phyloP scores from a whole-genome alignment of 2,329 filamentous ascomycete species.

The Chaetothyriales sp. region DNA sequence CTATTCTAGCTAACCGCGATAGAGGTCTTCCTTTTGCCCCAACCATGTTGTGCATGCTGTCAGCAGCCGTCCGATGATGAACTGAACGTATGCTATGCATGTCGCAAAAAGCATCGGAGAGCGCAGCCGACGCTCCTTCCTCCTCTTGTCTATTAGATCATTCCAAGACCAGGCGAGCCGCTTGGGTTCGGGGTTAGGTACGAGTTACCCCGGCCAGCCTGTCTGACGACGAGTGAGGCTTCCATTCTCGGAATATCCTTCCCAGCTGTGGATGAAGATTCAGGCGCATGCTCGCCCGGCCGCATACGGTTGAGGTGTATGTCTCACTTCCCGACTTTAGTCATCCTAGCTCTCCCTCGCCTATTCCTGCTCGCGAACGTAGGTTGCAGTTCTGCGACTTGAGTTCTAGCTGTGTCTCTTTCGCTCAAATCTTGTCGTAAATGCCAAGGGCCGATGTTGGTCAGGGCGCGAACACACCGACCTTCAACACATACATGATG shows the following conservation, averaged over 20 bases:
- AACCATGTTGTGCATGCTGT: background rate
- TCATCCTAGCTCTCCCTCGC: background rate
- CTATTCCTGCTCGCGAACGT: background rate
- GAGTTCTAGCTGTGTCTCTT: background rate
- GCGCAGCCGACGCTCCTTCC: background rate
- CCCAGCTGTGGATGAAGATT: background rate
- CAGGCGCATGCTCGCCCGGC: background rate
- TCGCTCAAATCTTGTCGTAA: background rate
- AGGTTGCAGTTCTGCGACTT: background rate
- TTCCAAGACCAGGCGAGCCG: background rate
- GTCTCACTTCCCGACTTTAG: background rate
- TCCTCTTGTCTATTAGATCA: background rate
- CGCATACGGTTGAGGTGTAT: background rate
- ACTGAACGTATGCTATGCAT: background rate
- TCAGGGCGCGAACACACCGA: conserved; percentile 8
- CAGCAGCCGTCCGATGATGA: background rate
- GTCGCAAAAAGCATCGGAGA: background rate
- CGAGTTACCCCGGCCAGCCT: background rate
- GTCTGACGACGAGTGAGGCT: background rate
- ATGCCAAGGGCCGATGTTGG: background rate
- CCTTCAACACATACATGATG: conserved; percentile 10
- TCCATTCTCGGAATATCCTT: background rate
- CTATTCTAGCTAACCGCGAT: background rate
- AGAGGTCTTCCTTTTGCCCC: background rate
- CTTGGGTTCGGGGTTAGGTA: background rate